Conservation (phyloP, 2,329 filamentous ascomycete genomes). For the Ophiostoma sp. region DNA sequence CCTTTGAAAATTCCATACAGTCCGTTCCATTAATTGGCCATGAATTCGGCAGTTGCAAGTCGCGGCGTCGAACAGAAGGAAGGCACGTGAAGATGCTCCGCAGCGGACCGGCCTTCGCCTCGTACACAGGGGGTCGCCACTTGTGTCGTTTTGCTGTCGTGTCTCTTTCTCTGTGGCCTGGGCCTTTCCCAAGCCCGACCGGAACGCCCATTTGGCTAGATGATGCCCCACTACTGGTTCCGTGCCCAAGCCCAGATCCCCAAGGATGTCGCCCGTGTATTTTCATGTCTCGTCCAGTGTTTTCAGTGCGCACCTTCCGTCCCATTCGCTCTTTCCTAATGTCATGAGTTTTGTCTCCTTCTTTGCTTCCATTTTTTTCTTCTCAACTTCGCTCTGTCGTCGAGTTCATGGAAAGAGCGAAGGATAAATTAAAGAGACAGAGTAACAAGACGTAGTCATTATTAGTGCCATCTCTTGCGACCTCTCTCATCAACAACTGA, state of each 20-base stretch:
- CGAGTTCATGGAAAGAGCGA: neutral
- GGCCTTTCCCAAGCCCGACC: constrained; percentile 18
- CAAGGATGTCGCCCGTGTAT: constrained; percentile 6
- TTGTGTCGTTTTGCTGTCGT: neutral
- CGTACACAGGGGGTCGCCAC: neutral
- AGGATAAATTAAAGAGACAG: neutral
- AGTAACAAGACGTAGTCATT: neutral
- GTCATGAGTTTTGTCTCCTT: neutral
- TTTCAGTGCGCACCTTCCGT: neutral
- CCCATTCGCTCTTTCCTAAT: neutral
- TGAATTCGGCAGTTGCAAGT: neutral
- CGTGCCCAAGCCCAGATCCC: constrained; percentile 23
- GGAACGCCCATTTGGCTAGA: constrained; percentile 17
- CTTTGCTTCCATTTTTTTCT: neutral
- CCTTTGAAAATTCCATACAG: too few relatives aligned
- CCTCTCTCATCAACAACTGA: neutral
- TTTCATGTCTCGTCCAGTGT: neutral
- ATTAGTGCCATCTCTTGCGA: neutral
- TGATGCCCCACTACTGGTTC: constrained; percentile 24
- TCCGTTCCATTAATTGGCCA: neutral
- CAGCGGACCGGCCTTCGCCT: neutral
- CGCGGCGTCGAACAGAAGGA: neutral
- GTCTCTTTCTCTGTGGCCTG: neutral
- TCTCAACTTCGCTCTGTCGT: neutral
- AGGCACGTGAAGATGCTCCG: constrained; percentile 9